These are phyloP conservation scores for Petunia secreta DNA, from an alignment of 257 asterid species.

Conservation along the genomic window DNA sequence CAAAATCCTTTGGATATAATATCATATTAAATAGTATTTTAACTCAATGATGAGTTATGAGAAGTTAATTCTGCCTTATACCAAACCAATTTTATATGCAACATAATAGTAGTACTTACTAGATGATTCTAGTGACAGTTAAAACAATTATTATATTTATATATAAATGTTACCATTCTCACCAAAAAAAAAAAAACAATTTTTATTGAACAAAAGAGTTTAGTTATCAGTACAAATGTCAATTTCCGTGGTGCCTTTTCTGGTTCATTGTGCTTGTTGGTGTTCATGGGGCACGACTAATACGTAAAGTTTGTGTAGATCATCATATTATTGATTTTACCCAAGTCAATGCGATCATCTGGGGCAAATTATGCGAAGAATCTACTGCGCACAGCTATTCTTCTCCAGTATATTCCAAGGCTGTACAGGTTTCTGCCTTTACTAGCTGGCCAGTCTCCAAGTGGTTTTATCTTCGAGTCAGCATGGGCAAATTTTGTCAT, in stretches of 20 bases:
- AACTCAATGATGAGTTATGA: no score
- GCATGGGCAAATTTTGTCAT: conserved; percentile 84
- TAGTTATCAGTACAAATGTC: no score
- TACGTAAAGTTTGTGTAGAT: conserved; percentile 45
- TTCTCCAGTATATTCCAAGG: conserved; percentile 74
- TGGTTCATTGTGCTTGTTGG: conserved; percentile 16
- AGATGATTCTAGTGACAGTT: no score
- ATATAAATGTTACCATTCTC: no score
- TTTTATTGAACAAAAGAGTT: no score
- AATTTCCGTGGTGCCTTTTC: neutral
- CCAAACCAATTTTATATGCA: no score
- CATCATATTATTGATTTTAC: conserved; percentile 60
- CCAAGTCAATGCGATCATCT: conserved; percentile 45
- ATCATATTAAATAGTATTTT: no score
- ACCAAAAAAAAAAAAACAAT: no score
- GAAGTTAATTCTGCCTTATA: no score
- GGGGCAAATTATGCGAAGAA: conserved; percentile 74
- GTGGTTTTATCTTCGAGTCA: conserved; percentile 79
- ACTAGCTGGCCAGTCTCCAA: conserved; percentile 73
- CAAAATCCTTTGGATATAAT: neutral
- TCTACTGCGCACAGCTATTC: conserved; percentile 62
- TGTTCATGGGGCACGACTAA: neutral
- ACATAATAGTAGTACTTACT: no score
- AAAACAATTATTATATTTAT: no score
- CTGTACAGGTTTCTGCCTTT: conserved; percentile 74